phyloP scores from a whole-genome alignment of 768 basidiomycete genomes.

The Phallus indusiatus region DNA sequence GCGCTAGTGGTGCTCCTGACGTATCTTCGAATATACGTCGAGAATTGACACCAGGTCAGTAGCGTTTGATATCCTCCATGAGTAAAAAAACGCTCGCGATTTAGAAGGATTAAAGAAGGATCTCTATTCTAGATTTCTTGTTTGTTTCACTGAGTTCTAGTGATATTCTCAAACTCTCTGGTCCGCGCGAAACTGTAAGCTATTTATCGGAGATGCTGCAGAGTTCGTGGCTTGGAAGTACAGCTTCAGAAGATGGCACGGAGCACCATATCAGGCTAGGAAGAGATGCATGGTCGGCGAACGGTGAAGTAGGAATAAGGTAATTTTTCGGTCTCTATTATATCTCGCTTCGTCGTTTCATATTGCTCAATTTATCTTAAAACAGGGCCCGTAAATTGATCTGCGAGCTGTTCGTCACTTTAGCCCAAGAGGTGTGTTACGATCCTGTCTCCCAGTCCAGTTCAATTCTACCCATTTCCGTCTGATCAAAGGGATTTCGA shows the following conservation, averaged over 20 bases:
- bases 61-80: neutral
- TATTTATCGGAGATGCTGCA: neutral
- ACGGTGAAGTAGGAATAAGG: conserved; percentile 25
- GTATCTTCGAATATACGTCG: neutral
- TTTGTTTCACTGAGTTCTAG: conserved; percentile 5
- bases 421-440: conserved; percentile 28
- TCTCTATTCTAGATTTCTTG: neutral
- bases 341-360: neutral
- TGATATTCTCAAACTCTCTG: conserved; percentile 3
- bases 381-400: conserved; percentile 53
- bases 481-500: conserved; percentile 47
- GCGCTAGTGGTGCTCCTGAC: neutral
- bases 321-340: conserved; percentile 22
- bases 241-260: conserved; percentile 10
- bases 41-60: neutral
- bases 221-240: neutral
- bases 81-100: neutral
- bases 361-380: conserved; percentile 9
- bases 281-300: conserved; percentile 7
- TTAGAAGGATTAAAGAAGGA: neutral
- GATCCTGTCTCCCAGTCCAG: conserved; percentile 10
- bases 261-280: neutral
- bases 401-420: conserved; percentile 46
- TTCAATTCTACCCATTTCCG: neutral
- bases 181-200: neutral